Percentiles rank a stretch among this genome's conserved stretches.
Conservation (phyloP, 768 basidiomycete species). For the Naganishia friedmannii region DNA sequence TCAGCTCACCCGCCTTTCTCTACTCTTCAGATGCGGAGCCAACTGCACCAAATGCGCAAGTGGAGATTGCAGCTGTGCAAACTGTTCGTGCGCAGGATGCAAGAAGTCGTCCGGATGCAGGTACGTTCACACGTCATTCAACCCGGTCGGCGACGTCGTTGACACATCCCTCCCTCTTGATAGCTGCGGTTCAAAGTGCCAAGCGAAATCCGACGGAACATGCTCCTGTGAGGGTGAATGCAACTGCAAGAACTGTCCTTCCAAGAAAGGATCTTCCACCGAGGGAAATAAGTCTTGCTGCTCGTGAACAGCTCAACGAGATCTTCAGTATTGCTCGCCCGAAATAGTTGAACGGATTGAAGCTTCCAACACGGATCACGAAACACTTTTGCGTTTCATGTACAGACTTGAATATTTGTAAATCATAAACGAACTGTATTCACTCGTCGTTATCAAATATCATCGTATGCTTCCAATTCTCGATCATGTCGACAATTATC, state of each 20-base stretch:
- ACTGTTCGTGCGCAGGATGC: conserved; percentile 13
- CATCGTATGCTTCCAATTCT: no score
- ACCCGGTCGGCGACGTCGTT: background rate
- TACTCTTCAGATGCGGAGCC: conserved; percentile 1
- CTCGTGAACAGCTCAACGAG: background rate
- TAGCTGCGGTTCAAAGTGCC: conserved; percentile 20
- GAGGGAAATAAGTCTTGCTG: conserved; percentile 22
- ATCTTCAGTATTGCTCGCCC: background rate
- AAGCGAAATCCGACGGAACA: conserved; percentile 16
- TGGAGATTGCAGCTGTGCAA: conserved; percentile 11
- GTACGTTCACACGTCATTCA: background rate
- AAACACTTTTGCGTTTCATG: background rate
- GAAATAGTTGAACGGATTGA: background rate
- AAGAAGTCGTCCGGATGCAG: conserved; percentile 20
- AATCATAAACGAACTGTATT: no score
- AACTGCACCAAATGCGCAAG: conserved; percentile 4
- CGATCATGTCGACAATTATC: background rate
- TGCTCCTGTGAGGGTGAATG: conserved; percentile 8
- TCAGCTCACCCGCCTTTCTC: background rate
- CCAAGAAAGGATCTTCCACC: conserved; percentile 15
- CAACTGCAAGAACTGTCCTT: conserved; percentile 19
- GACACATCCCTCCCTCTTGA: background rate
- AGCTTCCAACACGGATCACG: background rate
- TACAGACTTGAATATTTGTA: no score
- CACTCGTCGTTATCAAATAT: background rate